A percentile compares a stretch with the other conserved stretches of the same genome.
phyloP scores from a whole-genome alignment of 164 flowering plant genomes.

The Annona squamosa region DNA sequence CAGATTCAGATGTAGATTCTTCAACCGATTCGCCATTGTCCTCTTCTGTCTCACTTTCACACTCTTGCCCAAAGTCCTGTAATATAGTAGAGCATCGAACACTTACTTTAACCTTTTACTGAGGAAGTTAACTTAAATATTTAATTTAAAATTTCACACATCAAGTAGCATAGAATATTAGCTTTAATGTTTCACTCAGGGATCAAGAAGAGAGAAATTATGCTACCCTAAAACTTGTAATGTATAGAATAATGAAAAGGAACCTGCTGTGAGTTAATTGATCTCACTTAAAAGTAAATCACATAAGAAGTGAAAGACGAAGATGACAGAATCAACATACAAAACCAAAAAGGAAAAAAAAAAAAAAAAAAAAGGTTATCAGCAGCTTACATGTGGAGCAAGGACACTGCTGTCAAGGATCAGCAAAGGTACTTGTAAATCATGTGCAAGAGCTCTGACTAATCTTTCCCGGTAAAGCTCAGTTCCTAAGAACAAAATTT shows the following conservation, averaged over 20 bases:
- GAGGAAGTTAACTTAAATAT: neutral
- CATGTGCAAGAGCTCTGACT: constrained; percentile 85
- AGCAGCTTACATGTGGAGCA: constrained; percentile 79
- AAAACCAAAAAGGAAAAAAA: neutral
- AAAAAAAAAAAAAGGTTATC: neutral
- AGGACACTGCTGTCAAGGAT: constrained; percentile 89
- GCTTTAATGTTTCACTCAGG: neutral
- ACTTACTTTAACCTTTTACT: neutral
- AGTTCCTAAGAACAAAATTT: constrained; percentile 45
- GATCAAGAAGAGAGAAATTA: neutral
- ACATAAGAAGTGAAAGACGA: neutral
- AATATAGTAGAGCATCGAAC: constrained; percentile 13
- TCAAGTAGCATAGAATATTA: too few relatives aligned
- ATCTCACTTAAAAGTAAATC: neutral
- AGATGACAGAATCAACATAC: neutral
- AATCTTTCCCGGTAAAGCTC: constrained; percentile 93
- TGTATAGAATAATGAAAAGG: neutral
- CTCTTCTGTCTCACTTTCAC: constrained; percentile 75
- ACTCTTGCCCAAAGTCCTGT: constrained; percentile 80
- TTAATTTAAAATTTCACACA: too few relatives aligned
- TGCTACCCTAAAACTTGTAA: neutral
- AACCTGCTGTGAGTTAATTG: neutral
- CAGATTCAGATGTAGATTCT: constrained; percentile 64
- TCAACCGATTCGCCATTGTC: constrained; percentile 55
- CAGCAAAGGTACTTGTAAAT: constrained; percentile 74